phyloP scores from a whole-genome alignment of 331 rosid species.

The Spiraea crenata region DNA sequence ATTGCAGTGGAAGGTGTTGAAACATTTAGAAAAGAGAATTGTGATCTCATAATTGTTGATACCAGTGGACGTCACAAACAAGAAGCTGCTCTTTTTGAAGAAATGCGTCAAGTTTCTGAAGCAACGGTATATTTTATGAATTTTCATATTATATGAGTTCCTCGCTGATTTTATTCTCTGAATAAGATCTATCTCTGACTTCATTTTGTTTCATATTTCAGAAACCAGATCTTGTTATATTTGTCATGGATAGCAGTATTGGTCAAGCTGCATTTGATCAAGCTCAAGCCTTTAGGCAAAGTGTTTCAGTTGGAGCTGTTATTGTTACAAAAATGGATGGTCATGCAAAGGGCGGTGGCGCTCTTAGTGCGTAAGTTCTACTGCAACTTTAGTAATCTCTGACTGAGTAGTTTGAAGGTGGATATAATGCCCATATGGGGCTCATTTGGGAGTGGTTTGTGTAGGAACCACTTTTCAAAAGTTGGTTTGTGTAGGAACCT shows the following conservation, averaged over 20 bases:
- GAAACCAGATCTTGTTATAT: slow-evolving; percentile 86
- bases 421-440: slow-evolving; percentile 1
- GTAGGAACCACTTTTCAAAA: too few relatives aligned
- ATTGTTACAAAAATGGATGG: slow-evolving; percentile 93
- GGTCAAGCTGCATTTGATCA: slow-evolving; percentile 97
- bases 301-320: slow-evolving; percentile 81
- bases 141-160: slow-evolving; percentile 4
- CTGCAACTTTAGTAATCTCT: neutral
- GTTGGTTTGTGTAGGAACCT: too few relatives aligned
- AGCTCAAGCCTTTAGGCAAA: slow-evolving; percentile 80
- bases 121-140: slow-evolving; percentile 60
- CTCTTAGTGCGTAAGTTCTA: slow-evolving; percentile 80
- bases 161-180: slow-evolving; percentile 4
- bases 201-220: slow-evolving; percentile 28
- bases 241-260: slow-evolving; percentile 91
- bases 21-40: slow-evolving; percentile 73
- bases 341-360: slow-evolving; percentile 94
- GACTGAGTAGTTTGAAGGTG: neutral
- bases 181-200: slow-evolving; percentile 20
- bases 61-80: slow-evolving; percentile 68
- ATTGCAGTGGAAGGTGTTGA: slow-evolving; percentile 92
- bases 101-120: slow-evolving; percentile 95
- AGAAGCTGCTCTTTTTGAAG: slow-evolving; percentile 91
- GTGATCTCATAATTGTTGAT: slow-evolving; percentile 75
- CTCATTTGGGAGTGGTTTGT: neutral